phyloP scores from a whole-genome alignment of 805 yeast species.

The Metschnikowia lachancei region DNA sequence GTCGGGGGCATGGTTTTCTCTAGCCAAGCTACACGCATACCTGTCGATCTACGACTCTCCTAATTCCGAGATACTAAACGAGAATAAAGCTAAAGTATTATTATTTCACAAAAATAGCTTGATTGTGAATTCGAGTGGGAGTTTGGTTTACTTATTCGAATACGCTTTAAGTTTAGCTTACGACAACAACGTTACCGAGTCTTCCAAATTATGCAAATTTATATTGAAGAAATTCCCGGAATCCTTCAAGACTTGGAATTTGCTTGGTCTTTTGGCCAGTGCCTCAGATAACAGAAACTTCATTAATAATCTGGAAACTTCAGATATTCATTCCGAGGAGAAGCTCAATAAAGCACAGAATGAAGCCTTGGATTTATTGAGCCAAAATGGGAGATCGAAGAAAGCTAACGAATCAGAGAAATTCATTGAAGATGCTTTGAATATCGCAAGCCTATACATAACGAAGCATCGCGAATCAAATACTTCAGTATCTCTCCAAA shows the following conservation, averaged over 20 bases:
- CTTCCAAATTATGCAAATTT: conserved; percentile 47
- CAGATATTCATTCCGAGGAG: neutral
- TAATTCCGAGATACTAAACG: conserved; percentile 19
- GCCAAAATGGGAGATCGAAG: neutral
- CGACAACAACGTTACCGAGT: conserved; percentile 39
- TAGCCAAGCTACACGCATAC: conserved; percentile 34
- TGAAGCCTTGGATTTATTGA: neutral
- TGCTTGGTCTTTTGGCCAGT: conserved; percentile 61
- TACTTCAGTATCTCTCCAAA: conserved; percentile 25
- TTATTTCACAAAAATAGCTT: conserved; percentile 35
- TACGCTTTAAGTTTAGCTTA: conserved; percentile 51
- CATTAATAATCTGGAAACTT: conserved; percentile 9
- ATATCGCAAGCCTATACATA: conserved; percentile 37
- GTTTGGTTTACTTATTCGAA: conserved; percentile 28
- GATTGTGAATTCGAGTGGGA: conserved; percentile 38
- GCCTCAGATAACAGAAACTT: conserved; percentile 50
- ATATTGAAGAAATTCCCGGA: conserved; percentile 52
- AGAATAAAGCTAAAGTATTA: conserved; percentile 20
- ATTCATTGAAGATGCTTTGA: conserved; percentile 52
- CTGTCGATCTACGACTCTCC: conserved; percentile 28
- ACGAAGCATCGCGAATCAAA: conserved; percentile 27
- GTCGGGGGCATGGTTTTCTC: conserved; percentile 37
- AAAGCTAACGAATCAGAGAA: conserved; percentile 31
- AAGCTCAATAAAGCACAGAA: neutral
- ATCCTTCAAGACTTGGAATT: conserved; percentile 62